Evolutionary conservation across 192 early-diverging fungal species (phyloP).

Genomic region (Rhizophagus sp.): DNA sequence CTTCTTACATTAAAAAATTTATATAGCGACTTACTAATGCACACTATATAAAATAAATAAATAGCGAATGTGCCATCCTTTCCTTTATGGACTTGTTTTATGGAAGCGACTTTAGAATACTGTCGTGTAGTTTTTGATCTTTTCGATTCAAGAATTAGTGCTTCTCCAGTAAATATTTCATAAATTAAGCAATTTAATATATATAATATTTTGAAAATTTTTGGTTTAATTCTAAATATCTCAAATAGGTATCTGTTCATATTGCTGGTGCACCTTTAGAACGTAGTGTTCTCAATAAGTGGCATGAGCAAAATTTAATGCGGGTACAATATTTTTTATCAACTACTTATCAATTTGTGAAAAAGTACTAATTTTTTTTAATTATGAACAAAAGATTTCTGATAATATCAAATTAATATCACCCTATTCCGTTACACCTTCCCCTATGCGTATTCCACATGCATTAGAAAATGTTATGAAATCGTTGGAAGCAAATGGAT

Average conservation of each 20-base stretch:
- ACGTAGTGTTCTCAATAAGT: constrained; percentile 20
- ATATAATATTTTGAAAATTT: too few relatives aligned
- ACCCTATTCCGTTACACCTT: constrained; percentile 23
- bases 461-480: constrained; percentile 30
- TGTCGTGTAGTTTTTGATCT: constrained; percentile 33
- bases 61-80: background rate
- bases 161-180: constrained; percentile 2
- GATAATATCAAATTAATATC: constrained; percentile 27
- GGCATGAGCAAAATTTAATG: constrained; percentile 31
- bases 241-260: constrained; percentile 31
- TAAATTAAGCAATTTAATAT: background rate
- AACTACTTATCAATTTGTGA: background rate
- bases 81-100: constrained; percentile 32
- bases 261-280: constrained; percentile 21
- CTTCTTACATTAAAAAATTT: background rate
- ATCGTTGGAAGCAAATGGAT: background rate
- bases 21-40: background rate
- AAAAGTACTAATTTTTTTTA: background rate
- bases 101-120: constrained; percentile 34
- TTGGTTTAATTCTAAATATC: background rate
- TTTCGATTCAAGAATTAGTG: background rate
- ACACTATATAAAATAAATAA: background rate
- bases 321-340: background rate
- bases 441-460: constrained; percentile 4
- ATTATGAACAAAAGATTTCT: constrained; percentile 22